Evolutionary conservation across 352 stramenopile genomes (phyloP).

Genomic region (Pythium myriotylum): DNA sequence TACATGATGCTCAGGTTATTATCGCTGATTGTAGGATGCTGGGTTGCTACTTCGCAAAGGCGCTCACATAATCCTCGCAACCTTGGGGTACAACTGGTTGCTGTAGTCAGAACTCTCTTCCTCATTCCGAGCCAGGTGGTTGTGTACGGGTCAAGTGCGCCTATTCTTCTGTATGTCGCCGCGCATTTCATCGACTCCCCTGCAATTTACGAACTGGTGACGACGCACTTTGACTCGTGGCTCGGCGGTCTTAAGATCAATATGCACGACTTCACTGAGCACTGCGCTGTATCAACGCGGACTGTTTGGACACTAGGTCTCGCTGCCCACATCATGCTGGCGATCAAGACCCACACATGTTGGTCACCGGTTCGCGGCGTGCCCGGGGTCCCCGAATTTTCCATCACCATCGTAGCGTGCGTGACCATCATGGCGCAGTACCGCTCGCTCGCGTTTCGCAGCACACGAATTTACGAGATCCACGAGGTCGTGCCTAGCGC

Average conservation of each 20-base stretch:
- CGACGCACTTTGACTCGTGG: background rate
- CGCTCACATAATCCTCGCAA: background rate
- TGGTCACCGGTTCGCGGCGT: background rate
- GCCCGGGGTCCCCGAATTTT: constrained; percentile 7
- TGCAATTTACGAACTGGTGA: constrained; percentile 1
- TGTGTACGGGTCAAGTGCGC: constrained; percentile 3
- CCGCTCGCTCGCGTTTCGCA: background rate
- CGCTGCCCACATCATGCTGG: background rate
- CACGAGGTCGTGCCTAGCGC: too few species aligned
- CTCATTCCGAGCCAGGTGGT: constrained; percentile 14
- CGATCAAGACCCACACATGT: background rate
- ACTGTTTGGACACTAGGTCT: constrained; percentile 2
- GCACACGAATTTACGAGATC: background rate
- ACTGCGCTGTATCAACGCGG: constrained; percentile 7
- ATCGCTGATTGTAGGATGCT: too few species aligned
- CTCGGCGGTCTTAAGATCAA: constrained; percentile 2
- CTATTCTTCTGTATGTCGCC: background rate
- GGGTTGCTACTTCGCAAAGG: too few species aligned
- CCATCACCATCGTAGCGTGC: constrained; percentile 2
- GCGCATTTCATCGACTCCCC: constrained; percentile 14
- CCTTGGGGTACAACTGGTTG: background rate
- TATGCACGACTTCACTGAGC: background rate
- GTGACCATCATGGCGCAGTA: constrained; percentile 2
- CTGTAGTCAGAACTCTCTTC: background rate
- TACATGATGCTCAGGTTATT: constrained; percentile 21